Conservation (phyloP, 371 early-diverging fungal genomes). For the Chytridium lagenaria region DNA sequence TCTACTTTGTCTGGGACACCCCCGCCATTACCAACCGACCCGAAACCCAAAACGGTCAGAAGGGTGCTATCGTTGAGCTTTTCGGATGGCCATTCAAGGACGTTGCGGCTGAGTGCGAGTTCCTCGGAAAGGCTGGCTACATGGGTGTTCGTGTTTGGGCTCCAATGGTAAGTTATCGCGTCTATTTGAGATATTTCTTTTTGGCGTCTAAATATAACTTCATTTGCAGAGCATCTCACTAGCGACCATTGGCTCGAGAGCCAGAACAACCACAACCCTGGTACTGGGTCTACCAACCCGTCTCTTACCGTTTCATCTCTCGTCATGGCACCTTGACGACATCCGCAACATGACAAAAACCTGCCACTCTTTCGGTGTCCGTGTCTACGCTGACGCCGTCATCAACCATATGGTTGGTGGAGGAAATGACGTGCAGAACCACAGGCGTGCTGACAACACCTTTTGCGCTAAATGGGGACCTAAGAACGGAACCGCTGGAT, state of each 20-base stretch:
- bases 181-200: not conserved
- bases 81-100: slow-evolving; percentile 41
- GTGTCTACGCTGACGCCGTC: slow-evolving; percentile 46
- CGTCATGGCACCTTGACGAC: slow-evolving; percentile 31
- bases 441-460: not conserved
- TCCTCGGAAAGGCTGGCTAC: slow-evolving; percentile 41
- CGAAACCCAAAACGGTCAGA: slow-evolving; percentile 33
- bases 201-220: not conserved
- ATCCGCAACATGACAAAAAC: slow-evolving; percentile 38
- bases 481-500: slow-evolving; percentile 32
- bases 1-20: slow-evolving; percentile 34
- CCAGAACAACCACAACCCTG: slow-evolving; percentile 31
- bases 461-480: slow-evolving; percentile 29
- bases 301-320: slow-evolving; percentile 38
- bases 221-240: slow-evolving; percentile 32
- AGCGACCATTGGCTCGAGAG: slow-evolving; percentile 30
- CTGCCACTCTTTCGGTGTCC: slow-evolving; percentile 34
- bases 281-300: slow-evolving; percentile 41
- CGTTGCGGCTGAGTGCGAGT: slow-evolving; percentile 8
- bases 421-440: slow-evolving; percentile 37
- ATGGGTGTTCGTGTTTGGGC: slow-evolving; percentile 37
- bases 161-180: not conserved
- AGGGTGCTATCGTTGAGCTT: slow-evolving; percentile 43
- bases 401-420: slow-evolving; percentile 44
- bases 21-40: slow-evolving; percentile 14